Percentiles rank a stretch among this genome's conserved stretches.
Evolutionary conservation across 2,329 filamentous ascomycete species (phyloP).

Genomic region (Xylariaceae sp.): DNA sequence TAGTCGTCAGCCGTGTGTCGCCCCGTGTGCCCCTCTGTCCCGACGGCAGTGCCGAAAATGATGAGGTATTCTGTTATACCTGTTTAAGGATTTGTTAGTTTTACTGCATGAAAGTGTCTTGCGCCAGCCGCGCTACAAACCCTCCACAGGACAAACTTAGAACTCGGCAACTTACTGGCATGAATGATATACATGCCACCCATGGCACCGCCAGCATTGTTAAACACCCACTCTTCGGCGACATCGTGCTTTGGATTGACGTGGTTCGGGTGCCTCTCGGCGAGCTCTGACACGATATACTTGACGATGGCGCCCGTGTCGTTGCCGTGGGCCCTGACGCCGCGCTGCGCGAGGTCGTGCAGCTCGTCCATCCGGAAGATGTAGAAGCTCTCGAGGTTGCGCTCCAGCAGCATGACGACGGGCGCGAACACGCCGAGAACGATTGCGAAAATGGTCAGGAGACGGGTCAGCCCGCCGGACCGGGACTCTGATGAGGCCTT

Average conservation of each 20-base stretch:
- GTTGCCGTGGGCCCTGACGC: slow-evolving; percentile 73
- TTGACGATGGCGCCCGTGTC: slow-evolving; percentile 73
- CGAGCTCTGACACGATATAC: slow-evolving; percentile 74
- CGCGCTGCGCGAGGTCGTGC: slow-evolving; percentile 70
- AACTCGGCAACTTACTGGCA: slow-evolving; percentile 65
- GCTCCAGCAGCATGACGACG: slow-evolving; percentile 62
- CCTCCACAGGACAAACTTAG: not conserved
- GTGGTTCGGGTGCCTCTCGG: slow-evolving; percentile 57
- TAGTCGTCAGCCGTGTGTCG: slow-evolving; percentile 94
- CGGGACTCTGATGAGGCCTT: not conserved
- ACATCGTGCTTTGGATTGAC: slow-evolving; percentile 62
- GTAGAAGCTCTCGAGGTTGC: slow-evolving; percentile 71
- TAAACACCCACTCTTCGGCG: slow-evolving; percentile 83
- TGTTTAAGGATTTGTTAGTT: slow-evolving; percentile 35
- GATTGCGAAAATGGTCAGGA: slow-evolving; percentile 59
- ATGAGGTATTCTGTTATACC: slow-evolving; percentile 89
- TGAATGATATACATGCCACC: slow-evolving; percentile 91
- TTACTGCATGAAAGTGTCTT: too few relatives aligned
- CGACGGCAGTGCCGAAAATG: slow-evolving; percentile 82
- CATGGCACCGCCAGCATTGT: slow-evolving; percentile 92
- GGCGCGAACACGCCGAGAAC: slow-evolving; percentile 61
- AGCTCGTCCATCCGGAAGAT: slow-evolving; percentile 75
- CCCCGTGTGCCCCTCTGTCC: slow-evolving; percentile 87
- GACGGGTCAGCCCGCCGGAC: slow-evolving; percentile 38
- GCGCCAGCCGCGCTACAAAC: too few relatives aligned